Conservation (phyloP, 345 rosid species). For the Theobroma cacao region DNA sequence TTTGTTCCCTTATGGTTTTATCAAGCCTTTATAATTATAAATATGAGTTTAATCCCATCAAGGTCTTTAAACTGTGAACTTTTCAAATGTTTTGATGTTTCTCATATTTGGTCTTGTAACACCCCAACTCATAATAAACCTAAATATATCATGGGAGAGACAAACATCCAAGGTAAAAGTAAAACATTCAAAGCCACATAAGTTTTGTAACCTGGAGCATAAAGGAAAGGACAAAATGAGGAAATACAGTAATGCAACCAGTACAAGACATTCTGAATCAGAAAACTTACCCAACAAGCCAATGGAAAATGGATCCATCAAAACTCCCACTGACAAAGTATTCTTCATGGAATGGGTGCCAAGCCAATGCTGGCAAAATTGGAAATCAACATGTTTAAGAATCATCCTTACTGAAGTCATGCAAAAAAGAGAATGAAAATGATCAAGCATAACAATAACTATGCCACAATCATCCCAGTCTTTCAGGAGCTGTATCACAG, state of each 20-base stretch:
- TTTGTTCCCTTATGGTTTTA: background rate
- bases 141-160: background rate
- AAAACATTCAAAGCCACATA: background rate
- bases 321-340: slow-evolving; percentile 95
- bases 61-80: background rate
- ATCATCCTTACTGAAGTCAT: background rate
- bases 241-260: background rate
- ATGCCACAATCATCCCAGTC: background rate
- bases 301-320: slow-evolving; percentile 93
- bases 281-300: slow-evolving; percentile 82
- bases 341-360: slow-evolving; percentile 99
- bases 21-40: background rate
- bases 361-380: slow-evolving; percentile 71
- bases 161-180: background rate
- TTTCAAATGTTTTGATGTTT: background rate
- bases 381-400: slow-evolving; percentile 4
- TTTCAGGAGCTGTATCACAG: background rate
- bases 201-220: background rate
- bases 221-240: background rate
- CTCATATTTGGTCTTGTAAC: background rate
- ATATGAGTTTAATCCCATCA: background rate
- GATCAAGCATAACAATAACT: slow-evolving; percentile 12
- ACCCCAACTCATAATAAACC: background rate
- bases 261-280: background rate
- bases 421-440: background rate